Evolutionary conservation across 1,284 basidiomycete species (phyloP), one percentile per base, ranked within the genome.

Genomic region (Ustilago xerochloae): DNA sequence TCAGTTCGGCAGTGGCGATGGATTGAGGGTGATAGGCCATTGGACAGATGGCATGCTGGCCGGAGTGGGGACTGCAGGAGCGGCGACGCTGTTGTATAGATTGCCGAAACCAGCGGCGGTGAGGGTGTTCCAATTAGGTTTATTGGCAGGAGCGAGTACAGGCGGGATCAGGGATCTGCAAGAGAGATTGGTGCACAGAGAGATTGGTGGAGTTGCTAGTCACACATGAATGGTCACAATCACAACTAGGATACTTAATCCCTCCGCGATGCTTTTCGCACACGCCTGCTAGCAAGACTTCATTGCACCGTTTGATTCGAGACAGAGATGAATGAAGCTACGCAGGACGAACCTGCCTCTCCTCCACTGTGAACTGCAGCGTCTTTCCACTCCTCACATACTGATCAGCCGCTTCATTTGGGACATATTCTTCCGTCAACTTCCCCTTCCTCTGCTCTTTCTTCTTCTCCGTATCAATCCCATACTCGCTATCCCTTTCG

Each of bases 21-120:
- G 53, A 15, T 8, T 32, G 32, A 65, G 55, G 58, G 28, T 67
- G 8, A 16, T 78, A 15, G 80, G 80, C 2, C 72, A 79, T 26
- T 82, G 80, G 80, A 67, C 72, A 2, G 81, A 81, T 48, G 79
- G 80, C 18, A 54, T 59, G 7, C 16, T 78, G 15, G 81, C 81
- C 0, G 81, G 81, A 0, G 26, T 64, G 8, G 70, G 24, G 3
- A 79, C 76, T 1, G 78, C 77, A 1, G 56, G 56, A 2, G 56
- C 58, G 2, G 78, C 66, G 3, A 58, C 67, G 0, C 46, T 64
- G 18, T 39, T 77, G n/a, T 81, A 74, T 39, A 56, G 51, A 22
- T 53, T 74, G 35, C 65, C 71, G 2, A 64, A 33, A 16, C 49
- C 65, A 8, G 48, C 66, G 4, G 55, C 61, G 30, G 32, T 66